phyloP scores from a whole-genome alignment of 2,329 filamentous ascomycete genomes.

The Elsinoe necatrix region DNA sequence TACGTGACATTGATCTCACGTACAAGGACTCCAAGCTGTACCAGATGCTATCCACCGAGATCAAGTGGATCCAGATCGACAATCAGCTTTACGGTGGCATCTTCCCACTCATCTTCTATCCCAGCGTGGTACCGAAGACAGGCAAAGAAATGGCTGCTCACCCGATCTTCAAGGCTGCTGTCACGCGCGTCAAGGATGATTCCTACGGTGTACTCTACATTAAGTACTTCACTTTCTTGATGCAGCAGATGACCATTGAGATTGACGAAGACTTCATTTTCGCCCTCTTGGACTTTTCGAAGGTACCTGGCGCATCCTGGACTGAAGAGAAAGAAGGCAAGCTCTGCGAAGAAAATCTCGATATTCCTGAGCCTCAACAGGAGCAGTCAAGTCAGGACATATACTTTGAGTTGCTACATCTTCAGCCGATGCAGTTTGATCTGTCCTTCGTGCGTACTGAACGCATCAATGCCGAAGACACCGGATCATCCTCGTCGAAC shows the following conservation, averaged over 20 bases:
- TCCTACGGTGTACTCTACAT: constrained; percentile 97
- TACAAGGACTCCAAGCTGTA: constrained; percentile 91
- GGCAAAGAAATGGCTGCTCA: constrained; percentile 94
- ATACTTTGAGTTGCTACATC: constrained; percentile 93
- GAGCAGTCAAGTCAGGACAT: constrained; percentile 84
- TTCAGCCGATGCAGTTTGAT: constrained; percentile 97
- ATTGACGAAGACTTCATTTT: constrained; percentile 98
- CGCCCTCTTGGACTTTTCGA: constrained; percentile 87
- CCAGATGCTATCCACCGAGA: constrained; percentile 78
- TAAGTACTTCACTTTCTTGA: constrained; percentile 87
- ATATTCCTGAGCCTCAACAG: constrained; percentile 84
- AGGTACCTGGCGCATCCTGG: constrained; percentile 85
- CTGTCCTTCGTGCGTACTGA: constrained; percentile 96
- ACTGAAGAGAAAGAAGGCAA: constrained; percentile 72
- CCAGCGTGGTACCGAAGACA: constrained; percentile 94
- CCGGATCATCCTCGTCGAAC: constrained; percentile 72
- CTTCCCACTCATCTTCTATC: constrained; percentile 94
- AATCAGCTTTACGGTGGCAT: constrained; percentile 98
- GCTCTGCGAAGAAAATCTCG: constrained; percentile 80
- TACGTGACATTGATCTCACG: constrained; percentile 81
- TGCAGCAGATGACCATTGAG: constrained; percentile 97
- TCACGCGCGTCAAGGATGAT: constrained; percentile 94
- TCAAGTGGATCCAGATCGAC: constrained; percentile 99
- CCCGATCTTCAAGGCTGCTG: constrained; percentile 83
- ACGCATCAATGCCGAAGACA: constrained; percentile 91